These are phyloP conservation scores for Hysterium pulicare DNA, from an alignment of 2,329 filamentous ascomycete genomes.

Conservation along the genomic window DNA sequence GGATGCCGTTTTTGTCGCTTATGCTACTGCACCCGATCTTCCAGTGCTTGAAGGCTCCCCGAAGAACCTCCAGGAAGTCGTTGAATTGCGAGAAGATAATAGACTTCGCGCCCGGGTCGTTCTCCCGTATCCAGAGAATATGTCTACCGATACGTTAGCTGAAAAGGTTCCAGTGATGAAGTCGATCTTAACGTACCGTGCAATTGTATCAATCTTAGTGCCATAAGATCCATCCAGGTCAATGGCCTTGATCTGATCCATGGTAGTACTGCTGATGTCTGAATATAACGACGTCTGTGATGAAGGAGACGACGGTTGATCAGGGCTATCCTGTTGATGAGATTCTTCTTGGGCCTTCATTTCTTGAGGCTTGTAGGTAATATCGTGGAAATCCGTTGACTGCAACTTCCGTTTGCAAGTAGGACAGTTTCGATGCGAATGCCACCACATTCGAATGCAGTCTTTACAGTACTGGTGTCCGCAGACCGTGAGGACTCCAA, in stretches of 20 bases:
- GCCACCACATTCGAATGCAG: constrained; percentile 79
- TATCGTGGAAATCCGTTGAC: constrained; percentile 72
- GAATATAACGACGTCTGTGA: constrained; percentile 65
- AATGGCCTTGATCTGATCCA: constrained; percentile 78
- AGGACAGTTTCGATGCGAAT: constrained; percentile 71
- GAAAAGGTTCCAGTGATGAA: neutral
- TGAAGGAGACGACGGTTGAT: constrained; percentile 24
- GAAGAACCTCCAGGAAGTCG: constrained; percentile 74
- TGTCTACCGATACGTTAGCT: constrained; percentile 60
- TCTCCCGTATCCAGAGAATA: constrained; percentile 76
- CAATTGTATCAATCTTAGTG: constrained; percentile 77
- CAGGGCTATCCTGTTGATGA: constrained; percentile 14
- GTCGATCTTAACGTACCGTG: constrained; percentile 10
- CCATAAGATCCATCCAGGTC: constrained; percentile 73
- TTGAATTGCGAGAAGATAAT: constrained; percentile 93
- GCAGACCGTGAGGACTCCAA: constrained; percentile 81
- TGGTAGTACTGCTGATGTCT: constrained; percentile 65
- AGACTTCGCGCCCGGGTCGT: constrained; percentile 83
- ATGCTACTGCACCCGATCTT: constrained; percentile 72
- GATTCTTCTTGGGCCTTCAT: constrained; percentile 64
- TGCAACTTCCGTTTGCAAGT: constrained; percentile 73
- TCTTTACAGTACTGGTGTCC: constrained; percentile 91
- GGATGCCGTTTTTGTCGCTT: constrained; percentile 64
- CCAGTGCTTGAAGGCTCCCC: constrained; percentile 65
- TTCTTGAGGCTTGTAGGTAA: constrained; percentile 74